A percentile compares a stretch with the other conserved stretches of the same genome.
Evolutionary conservation across 1,139 yeast species (phyloP).

Genomic region (Taiozyma sp.): DNA sequence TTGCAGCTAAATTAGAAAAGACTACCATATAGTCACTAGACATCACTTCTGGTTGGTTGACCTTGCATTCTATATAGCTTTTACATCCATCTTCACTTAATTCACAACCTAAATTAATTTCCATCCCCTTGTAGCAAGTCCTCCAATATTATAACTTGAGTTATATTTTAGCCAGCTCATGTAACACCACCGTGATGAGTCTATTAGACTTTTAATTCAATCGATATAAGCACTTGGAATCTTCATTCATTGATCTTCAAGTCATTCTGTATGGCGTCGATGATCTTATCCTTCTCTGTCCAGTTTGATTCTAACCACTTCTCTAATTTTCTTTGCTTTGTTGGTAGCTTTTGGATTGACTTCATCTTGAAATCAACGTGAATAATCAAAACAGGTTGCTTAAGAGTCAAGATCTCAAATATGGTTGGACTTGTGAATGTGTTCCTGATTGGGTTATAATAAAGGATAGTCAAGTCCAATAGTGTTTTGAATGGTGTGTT

Average conservation of each 20-base stretch:
- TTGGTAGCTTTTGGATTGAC: constrained; percentile 44
- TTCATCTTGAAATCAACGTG: constrained; percentile 45
- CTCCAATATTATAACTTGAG: no score
- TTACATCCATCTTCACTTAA: background rate
- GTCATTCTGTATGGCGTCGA: constrained; percentile 31
- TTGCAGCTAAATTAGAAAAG: constrained; percentile 54
- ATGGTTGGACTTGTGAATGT: constrained; percentile 44
- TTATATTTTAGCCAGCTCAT: no score
- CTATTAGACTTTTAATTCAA: no score
- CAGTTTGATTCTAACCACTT: constrained; percentile 69
- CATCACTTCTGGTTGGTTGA: background rate
- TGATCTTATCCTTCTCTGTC: constrained; percentile 57
- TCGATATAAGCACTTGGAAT: background rate
- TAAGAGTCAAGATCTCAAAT: constrained; percentile 46
- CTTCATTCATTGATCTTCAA: constrained; percentile 17
- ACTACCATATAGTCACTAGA: constrained; percentile 35
- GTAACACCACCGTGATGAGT: no score
- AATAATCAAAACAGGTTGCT: constrained; percentile 36
- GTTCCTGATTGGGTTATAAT: constrained; percentile 32
- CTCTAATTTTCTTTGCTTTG: constrained; percentile 48
- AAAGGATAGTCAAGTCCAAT: constrained; percentile 45
- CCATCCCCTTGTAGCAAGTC: no score
- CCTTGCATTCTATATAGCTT: background rate
- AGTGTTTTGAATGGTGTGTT: constrained; percentile 30
- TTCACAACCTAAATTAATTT: background rate